These are phyloP conservation scores for Hypoxylon cercidicola DNA, from an alignment of 495 filamentous ascomycete species.

Conservation along the genomic window DNA sequence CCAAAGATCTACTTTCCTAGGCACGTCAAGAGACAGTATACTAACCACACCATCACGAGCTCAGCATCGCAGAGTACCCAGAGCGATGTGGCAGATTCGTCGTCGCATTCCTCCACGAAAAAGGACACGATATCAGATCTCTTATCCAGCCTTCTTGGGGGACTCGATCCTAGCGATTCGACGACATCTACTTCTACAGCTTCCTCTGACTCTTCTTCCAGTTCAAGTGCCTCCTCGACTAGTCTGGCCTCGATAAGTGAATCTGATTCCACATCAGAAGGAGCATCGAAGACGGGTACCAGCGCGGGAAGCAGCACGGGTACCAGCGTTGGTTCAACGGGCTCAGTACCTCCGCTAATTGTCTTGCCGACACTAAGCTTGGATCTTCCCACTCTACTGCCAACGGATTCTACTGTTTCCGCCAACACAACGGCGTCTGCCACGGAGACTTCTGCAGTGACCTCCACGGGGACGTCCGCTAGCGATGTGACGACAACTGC, in stretches of 20 bases:
- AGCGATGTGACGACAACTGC: no score
- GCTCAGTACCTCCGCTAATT: conserved; percentile 29
- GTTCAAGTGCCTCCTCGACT: conserved; percentile 11
- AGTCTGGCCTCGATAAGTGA: conserved; percentile 8
- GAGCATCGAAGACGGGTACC: conserved; percentile 13
- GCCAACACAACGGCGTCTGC: conserved; percentile 27
- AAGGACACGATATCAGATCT: conserved; percentile 48
- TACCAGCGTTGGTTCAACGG: conserved; percentile 23
- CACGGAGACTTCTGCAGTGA: conserved; percentile 20
- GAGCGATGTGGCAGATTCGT: conserved; percentile 27
- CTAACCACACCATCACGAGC: conserved; percentile 59
- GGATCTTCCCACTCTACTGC: conserved; percentile 19
- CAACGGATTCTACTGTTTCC: conserved; percentile 20
- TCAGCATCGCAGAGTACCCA: conserved; percentile 36
- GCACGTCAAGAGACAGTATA: conserved; percentile 66
- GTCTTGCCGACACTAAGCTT: conserved; percentile 38
- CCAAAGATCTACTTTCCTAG: conserved; percentile 69
- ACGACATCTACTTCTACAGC: conserved; percentile 21
- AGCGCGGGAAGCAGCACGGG: background rate
- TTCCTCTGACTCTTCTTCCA: background rate
- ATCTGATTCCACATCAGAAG: conserved; percentile 24
- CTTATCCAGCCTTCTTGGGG: conserved; percentile 34
- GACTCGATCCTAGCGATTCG: conserved; percentile 23
- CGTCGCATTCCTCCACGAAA: conserved; percentile 42
- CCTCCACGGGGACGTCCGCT: background rate